Evolutionary conservation across 306 rosid genomes (phyloP).

Genomic region (Begonia masoniana): DNA sequence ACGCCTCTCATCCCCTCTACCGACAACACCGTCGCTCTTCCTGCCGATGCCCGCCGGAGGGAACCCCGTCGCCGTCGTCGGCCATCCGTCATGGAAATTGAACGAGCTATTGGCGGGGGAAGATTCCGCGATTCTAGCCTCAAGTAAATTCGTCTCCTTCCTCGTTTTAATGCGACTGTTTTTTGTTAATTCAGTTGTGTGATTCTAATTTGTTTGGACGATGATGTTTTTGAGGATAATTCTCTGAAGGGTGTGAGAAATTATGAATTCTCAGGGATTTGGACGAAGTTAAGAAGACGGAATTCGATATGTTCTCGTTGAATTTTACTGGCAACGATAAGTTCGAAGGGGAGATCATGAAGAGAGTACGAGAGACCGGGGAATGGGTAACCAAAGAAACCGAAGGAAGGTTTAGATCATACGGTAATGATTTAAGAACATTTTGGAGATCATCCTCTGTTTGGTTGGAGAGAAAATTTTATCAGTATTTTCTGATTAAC

Average conservation of each 20-base stretch:
- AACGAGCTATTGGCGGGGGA: slow-evolving; percentile 72
- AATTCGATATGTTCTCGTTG: slow-evolving; percentile 39
- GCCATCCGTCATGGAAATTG: slow-evolving; percentile 46
- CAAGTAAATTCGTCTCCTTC: slow-evolving; percentile 14
- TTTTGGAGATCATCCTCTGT: too few species aligned
- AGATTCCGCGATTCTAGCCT: slow-evolving; percentile 66
- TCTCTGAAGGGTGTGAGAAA: background rate
- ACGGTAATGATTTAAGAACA: slow-evolving; percentile 20
- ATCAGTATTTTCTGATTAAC: background rate
- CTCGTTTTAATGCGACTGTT: background rate
- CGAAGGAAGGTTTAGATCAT: slow-evolving; percentile 32
- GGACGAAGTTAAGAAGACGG: slow-evolving; percentile 29
- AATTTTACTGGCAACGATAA: slow-evolving; percentile 20
- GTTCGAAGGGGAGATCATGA: slow-evolving; percentile 55
- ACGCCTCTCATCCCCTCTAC: background rate
- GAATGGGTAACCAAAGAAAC: slow-evolving; percentile 45
- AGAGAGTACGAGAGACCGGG: slow-evolving; percentile 57
- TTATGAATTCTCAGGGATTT: slow-evolving; percentile 21
- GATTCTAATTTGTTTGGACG: background rate
- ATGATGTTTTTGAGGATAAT: background rate
- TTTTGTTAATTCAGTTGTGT: background rate
- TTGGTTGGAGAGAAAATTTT: too few species aligned
- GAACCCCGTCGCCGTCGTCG: slow-evolving; percentile 8
- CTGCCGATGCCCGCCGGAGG: background rate
- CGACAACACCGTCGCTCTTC: background rate